These are phyloP conservation scores for Fusarium nematophilum DNA, from an alignment of 2,329 filamentous ascomycete species.

Conservation along the genomic window DNA sequence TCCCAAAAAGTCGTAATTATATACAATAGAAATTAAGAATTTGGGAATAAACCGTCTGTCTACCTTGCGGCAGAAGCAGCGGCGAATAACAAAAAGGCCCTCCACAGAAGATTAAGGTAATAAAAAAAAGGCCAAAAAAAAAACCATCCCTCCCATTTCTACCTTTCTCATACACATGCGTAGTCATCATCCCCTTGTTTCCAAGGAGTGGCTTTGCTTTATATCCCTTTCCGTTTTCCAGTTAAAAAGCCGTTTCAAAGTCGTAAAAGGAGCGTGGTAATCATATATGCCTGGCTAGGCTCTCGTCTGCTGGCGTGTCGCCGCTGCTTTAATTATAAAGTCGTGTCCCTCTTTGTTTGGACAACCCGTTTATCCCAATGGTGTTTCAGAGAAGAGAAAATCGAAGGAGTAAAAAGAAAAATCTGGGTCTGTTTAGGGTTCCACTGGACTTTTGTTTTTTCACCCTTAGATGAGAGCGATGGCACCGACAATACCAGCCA, in stretches of 20 bases:
- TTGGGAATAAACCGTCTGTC: slow-evolving; percentile 3
- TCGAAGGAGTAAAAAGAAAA: slow-evolving; percentile 15
- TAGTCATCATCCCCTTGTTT: not conserved
- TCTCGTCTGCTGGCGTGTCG: not conserved
- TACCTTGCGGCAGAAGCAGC: slow-evolving; percentile 2
- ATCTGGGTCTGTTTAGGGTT: slow-evolving; percentile 15
- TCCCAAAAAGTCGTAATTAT: slow-evolving; percentile 14
- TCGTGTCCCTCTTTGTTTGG: slow-evolving; percentile 12
- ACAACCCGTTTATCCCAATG: slow-evolving; percentile 24
- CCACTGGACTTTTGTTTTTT: not conserved
- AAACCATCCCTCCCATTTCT: slow-evolving; percentile 8
- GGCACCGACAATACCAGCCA: slow-evolving; percentile 53
- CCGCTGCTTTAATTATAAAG: slow-evolving; percentile 24
- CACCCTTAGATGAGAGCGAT: slow-evolving; percentile 50
- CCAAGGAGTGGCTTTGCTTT: slow-evolving; percentile 1
- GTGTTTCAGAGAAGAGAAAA: slow-evolving; percentile 17
- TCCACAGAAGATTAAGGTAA: slow-evolving; percentile 27
- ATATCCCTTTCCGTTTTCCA: not conserved
- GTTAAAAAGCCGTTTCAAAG: not conserved
- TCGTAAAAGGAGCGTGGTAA: slow-evolving; percentile 29
- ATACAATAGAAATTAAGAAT: slow-evolving; percentile 32
- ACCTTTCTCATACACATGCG: slow-evolving; percentile 13
- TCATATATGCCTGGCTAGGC: slow-evolving; percentile 11
- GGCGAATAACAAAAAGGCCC: not conserved
- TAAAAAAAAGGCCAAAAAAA: not conserved